Evolutionary conservation across 1,284 basidiomycete genomes (phyloP).

Genomic region (Ganoderma boninense): DNA sequence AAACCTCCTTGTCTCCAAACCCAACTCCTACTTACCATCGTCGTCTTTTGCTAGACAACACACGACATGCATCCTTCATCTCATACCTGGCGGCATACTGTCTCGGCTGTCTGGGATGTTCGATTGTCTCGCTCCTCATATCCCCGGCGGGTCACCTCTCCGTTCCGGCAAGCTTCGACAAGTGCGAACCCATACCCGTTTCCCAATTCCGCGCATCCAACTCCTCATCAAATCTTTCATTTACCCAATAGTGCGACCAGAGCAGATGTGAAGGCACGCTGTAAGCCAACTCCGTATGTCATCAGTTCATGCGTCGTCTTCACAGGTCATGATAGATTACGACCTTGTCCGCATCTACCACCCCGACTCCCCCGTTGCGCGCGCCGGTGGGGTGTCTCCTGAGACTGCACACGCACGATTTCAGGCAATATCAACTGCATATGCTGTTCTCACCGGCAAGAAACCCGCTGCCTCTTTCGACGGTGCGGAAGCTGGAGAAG

Average conservation of each 20-base stretch:
- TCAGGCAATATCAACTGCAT: constrained; percentile 67
- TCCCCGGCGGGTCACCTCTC: background rate
- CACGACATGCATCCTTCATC: background rate
- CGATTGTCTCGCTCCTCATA: background rate
- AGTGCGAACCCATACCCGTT: constrained; percentile 60
- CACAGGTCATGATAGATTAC: constrained; percentile 55
- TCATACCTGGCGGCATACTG: background rate
- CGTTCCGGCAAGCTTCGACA: background rate
- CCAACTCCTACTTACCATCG: background rate
- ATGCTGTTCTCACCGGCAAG: constrained; percentile 58
- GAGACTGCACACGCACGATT: constrained; percentile 64
- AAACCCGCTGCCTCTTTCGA: constrained; percentile 37
- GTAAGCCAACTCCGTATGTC: constrained; percentile 48
- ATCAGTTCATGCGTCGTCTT: background rate
- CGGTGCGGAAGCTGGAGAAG: constrained; percentile 44
- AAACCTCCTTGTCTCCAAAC: no score
- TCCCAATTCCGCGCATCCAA: constrained; percentile 60
- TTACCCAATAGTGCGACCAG: constrained; percentile 61
- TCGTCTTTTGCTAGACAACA: background rate
- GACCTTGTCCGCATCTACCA: constrained; percentile 77
- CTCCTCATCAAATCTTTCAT: constrained; percentile 77
- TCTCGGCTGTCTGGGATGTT: background rate
- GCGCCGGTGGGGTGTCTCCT: constrained; percentile 47
- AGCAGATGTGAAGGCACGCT: constrained; percentile 69
- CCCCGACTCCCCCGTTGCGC: constrained; percentile 67